These are phyloP conservation scores for Termitomyces sp. DNA, from an alignment of 768 basidiomycete species.

Conservation along the genomic window DNA sequence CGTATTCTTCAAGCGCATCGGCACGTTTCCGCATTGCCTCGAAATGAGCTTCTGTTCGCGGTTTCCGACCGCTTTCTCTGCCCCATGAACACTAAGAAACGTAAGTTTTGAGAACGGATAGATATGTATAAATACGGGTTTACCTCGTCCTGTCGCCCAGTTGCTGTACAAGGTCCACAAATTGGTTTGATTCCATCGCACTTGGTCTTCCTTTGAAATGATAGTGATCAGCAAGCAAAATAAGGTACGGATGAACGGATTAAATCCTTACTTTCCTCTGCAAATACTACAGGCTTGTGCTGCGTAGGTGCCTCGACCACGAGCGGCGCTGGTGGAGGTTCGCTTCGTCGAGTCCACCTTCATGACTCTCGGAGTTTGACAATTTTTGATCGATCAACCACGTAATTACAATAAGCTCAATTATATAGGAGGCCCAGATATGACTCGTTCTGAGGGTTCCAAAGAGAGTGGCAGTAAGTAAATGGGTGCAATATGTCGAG, in stretches of 20 bases:
- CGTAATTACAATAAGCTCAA: too few relatives aligned
- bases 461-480: too few relatives aligned
- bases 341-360: conserved; percentile 21
- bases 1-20: conserved; percentile 36
- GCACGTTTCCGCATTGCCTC: conserved; percentile 40
- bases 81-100: conserved; percentile 39
- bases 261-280: conserved; percentile 33
- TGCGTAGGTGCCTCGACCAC: conserved; percentile 35
- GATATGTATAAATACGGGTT: background rate
- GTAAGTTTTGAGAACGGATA: background rate
- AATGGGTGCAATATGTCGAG: too few relatives aligned
- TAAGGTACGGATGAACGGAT: conserved; percentile 1
- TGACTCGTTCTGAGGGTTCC: conserved; percentile 12
- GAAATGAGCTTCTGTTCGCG: conserved; percentile 42
- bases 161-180: conserved; percentile 35
- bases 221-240: background rate
- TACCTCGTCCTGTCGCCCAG: conserved; percentile 38
- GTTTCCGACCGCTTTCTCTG: conserved; percentile 36
- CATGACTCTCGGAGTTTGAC: conserved; percentile 11
- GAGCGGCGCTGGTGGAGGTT: conserved; percentile 18
- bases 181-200: conserved; percentile 44
- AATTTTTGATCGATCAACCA: conserved; percentile 11
- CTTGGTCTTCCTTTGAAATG: conserved; percentile 36
- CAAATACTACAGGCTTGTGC: conserved; percentile 35
- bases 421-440: background rate